Percentiles rank a stretch among this genome's conserved stretches.
These are phyloP conservation scores for Penicillium bovifimosum DNA, from an alignment of 495 filamentous ascomycete species.

Conservation along the genomic window DNA sequence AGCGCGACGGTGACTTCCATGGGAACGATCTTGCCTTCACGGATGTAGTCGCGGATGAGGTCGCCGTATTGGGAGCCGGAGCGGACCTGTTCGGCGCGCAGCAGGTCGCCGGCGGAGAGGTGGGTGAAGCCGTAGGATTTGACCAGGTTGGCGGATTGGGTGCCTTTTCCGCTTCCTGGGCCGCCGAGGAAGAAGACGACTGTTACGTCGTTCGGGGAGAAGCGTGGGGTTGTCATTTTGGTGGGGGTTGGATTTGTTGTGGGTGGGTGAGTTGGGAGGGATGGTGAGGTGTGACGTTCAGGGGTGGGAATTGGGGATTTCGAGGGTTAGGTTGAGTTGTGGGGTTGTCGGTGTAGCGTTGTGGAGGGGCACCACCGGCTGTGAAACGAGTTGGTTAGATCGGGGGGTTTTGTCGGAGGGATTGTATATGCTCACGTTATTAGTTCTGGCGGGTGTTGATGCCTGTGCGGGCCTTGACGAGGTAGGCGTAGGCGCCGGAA, in stretches of 20 bases:
- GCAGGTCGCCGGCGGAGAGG: slow-evolving; percentile 86
- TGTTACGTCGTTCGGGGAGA: slow-evolving; percentile 71
- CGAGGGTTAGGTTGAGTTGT: slow-evolving; percentile 7
- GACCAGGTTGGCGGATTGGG: slow-evolving; percentile 84
- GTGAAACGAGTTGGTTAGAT: slow-evolving; percentile 2
- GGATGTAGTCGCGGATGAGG: slow-evolving; percentile 85
- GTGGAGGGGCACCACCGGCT: slow-evolving; percentile 9
- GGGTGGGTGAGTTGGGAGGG: not conserved
- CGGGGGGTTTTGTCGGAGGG: slow-evolving; percentile 2
- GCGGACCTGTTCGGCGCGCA: slow-evolving; percentile 88
- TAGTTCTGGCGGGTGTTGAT: slow-evolving; percentile 13
- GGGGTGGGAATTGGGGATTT: slow-evolving; percentile 4
- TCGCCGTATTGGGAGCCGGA: slow-evolving; percentile 79
- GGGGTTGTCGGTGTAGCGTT: slow-evolving; percentile 7
- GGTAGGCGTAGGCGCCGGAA: slow-evolving; percentile 54
- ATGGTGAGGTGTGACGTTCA: not conserved
- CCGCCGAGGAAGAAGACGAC: slow-evolving; percentile 66
- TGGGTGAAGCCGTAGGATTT: slow-evolving; percentile 88
- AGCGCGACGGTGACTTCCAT: slow-evolving; percentile 97
- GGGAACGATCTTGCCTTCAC: slow-evolving; percentile 89
- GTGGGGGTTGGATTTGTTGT: not conserved
- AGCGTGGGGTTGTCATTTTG: slow-evolving; percentile 56
- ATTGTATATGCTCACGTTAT: not conserved
- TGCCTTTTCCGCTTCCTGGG: slow-evolving; percentile 54
- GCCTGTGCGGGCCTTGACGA: slow-evolving; percentile 55